Evolutionary conservation across 2,329 filamentous ascomycete genomes (phyloP), one percentile per base, ranked within the genome.

Genomic region (Xenoacremonium recifei): DNA sequence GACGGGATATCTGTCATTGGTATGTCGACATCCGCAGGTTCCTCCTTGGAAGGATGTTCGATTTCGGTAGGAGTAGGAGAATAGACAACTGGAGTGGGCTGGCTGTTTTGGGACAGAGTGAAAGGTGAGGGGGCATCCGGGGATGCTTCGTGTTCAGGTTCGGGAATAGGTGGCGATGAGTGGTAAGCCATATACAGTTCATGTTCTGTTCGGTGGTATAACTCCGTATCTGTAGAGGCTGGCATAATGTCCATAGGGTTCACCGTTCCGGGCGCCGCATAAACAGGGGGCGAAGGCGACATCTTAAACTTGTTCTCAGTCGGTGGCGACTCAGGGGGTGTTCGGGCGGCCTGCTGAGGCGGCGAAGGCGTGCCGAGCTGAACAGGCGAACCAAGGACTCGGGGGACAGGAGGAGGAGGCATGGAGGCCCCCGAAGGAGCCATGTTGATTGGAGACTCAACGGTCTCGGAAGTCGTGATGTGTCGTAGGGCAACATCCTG

Each of bases 221-320:
- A 42, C 44, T 69, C 67, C 6, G 60, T 60, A 44, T 68, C 57
- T 4, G 65, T 67, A 13, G 61, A 63, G 3, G 67, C 60, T 5
- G 67, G 70, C 75, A 76, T 77, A 21, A 78, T 70, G 36, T 76
- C 72, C 69, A 76, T 76, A 1, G 75, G 75, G 30, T 77, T 77
- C 9, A 75, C 73, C 4, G 73, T 77, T 23, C 71, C 72, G 3
- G 69, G 68, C 2, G 67, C 63, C 25, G 71, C 62, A 35, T 64
- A 50, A 4, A 43, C 40, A 11, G 66, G 58, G 33, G 64, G 58
- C 16, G 58, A 59, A 36, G 63, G 54, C 18, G 59, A 58, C 6
- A 50, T 42, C 37, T 45, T 51, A 25, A 57, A 51, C 33, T 51
- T 57, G 39, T 47, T 47, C 9, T 54, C 44, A 18, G 40, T 35